A percentile compares a stretch with the other conserved stretches of the same genome.
These are phyloP conservation scores for Phialophora verrucosa DNA, from an alignment of 2,329 filamentous ascomycete species.

Conservation along the genomic window DNA sequence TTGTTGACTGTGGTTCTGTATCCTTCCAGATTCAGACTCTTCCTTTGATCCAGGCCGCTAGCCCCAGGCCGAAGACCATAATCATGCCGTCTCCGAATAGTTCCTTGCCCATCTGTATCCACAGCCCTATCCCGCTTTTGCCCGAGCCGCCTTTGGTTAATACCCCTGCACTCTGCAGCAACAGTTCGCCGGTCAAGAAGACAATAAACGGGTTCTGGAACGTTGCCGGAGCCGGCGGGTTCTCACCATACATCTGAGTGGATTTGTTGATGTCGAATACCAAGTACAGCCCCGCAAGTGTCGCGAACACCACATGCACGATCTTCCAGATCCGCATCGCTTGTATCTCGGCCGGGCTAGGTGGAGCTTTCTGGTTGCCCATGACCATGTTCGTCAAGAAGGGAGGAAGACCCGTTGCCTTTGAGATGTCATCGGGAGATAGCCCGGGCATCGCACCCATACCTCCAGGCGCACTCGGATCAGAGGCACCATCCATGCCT, in stretches of 20 bases:
- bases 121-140: slow-evolving; percentile 42
- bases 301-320: slow-evolving; percentile 63
- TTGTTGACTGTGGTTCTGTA: neutral
- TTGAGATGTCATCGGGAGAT: slow-evolving; percentile 38
- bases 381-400: slow-evolving; percentile 47
- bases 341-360: slow-evolving; percentile 46
- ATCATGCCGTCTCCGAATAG: slow-evolving; percentile 53
- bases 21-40: slow-evolving; percentile 26
- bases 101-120: slow-evolving; percentile 48
- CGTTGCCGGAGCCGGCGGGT: slow-evolving; percentile 52
- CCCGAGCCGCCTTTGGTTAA: slow-evolving; percentile 41
- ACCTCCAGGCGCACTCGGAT: slow-evolving; percentile 28
- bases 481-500: slow-evolving; percentile 37
- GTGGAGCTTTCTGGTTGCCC: slow-evolving; percentile 47
- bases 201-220: slow-evolving; percentile 52
- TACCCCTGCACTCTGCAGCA: slow-evolving; percentile 49
- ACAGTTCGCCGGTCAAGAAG: slow-evolving; percentile 55
- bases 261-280: slow-evolving; percentile 47
- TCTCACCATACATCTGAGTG: slow-evolving; percentile 47
- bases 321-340: slow-evolving; percentile 58
- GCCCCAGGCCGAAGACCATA: slow-evolving; percentile 53
- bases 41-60: slow-evolving; percentile 49
- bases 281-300: slow-evolving; percentile 62
- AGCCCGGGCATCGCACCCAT: slow-evolving; percentile 30
- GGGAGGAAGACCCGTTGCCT: slow-evolving; percentile 40